Percentiles rank a stretch among this genome's conserved stretches.
phyloP scores from a whole-genome alignment of 371 early-diverging fungal species.

The Globomyces sp. region DNA sequence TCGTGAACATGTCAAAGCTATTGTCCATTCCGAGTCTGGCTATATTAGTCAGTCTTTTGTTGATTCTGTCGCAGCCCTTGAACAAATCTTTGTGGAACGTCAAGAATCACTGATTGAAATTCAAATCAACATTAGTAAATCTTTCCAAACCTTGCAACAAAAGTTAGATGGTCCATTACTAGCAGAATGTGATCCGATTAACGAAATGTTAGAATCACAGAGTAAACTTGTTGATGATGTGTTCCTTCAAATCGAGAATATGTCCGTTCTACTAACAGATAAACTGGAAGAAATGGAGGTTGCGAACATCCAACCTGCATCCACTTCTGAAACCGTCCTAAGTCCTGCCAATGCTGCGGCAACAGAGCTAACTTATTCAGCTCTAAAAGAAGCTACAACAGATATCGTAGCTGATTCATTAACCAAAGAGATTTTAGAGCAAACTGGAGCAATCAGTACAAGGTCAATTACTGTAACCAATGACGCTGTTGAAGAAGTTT shows the following conservation, averaged over 20 bases:
- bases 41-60: background rate
- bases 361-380: background rate
- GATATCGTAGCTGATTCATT: background rate
- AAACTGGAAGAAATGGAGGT: slow-evolving; percentile 4
- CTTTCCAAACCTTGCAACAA: background rate
- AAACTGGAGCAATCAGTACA: background rate
- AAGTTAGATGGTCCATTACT: background rate
- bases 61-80: background rate
- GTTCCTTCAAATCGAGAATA: background rate
- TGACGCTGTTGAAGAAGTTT: no score
- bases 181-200: background rate
- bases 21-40: background rate
- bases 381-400: slow-evolving; percentile 2
- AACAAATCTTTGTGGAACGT: slow-evolving; percentile 2
- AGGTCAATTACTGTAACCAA: background rate
- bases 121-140: background rate
- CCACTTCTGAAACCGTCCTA: background rate
- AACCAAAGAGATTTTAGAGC: background rate
- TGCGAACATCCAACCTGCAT: background rate
- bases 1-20: slow-evolving; percentile 1
- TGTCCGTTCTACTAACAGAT: slow-evolving; percentile 7
- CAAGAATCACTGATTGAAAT: slow-evolving; percentile 3
- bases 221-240: slow-evolving; percentile 1
- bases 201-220: background rate
- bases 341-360: background rate